Conservation (phyloP, 2,329 filamentous ascomycete genomes). For the Phoma herbarum region DNA sequence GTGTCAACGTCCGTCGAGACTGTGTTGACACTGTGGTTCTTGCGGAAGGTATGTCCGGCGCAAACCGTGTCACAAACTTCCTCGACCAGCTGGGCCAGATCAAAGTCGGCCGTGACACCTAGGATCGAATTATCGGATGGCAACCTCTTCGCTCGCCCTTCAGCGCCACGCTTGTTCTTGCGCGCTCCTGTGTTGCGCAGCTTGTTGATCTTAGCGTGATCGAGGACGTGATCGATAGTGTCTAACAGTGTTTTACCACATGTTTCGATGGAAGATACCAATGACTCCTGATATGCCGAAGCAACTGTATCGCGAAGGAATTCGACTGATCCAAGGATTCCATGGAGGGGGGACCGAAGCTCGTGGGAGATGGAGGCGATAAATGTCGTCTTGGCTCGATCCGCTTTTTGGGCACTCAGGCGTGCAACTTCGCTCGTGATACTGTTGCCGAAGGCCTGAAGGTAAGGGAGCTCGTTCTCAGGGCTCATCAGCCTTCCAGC, state of each 20-base stretch:
- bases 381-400: slow-evolving; percentile 52
- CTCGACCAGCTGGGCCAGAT: slow-evolving; percentile 52
- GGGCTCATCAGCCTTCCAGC: slow-evolving; percentile 43
- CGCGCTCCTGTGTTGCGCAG: slow-evolving; percentile 34
- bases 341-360: slow-evolving; percentile 67
- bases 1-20: slow-evolving; percentile 26
- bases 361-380: slow-evolving; percentile 56
- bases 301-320: slow-evolving; percentile 44
- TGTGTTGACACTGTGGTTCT: slow-evolving; percentile 34
- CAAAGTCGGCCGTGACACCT: slow-evolving; percentile 43
- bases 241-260: slow-evolving; percentile 52
- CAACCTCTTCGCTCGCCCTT: slow-evolving; percentile 34
- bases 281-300: slow-evolving; percentile 52
- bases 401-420: slow-evolving; percentile 41
- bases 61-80: slow-evolving; percentile 65
- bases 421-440: slow-evolving; percentile 47
- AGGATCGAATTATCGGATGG: slow-evolving; percentile 43
- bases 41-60: slow-evolving; percentile 58
- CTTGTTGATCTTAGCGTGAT: slow-evolving; percentile 51
- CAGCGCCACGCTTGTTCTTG: slow-evolving; percentile 26
- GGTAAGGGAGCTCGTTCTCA: slow-evolving; percentile 45
- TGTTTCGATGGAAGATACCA: slow-evolving; percentile 46
- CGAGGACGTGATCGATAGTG: slow-evolving; percentile 52
- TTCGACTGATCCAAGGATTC: slow-evolving; percentile 60
- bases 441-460: slow-evolving; percentile 47